Percentiles rank a stretch among this genome's conserved stretches.
Evolutionary conservation across 2,329 filamentous ascomycete species (phyloP).

Genomic region (Rugonectria rugulosa): DNA sequence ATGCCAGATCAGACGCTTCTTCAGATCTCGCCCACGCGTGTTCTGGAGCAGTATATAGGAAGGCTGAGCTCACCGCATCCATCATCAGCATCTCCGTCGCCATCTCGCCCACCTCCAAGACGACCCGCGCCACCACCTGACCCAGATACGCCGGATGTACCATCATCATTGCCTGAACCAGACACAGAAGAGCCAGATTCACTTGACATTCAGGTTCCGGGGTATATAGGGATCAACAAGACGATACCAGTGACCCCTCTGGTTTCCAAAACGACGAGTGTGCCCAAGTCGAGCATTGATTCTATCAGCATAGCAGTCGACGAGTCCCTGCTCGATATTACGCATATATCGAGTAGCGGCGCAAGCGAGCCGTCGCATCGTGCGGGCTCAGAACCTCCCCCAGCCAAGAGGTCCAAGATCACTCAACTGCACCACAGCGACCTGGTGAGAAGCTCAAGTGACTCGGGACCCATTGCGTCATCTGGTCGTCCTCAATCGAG

Average conservation of each 20-base stretch:
- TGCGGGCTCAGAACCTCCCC: conserved; percentile 43
- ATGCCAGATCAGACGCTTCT: conserved; percentile 43
- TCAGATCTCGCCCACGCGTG: conserved; percentile 55
- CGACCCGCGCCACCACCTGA: neutral
- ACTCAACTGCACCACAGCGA: conserved; percentile 22
- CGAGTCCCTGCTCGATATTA: conserved; percentile 35
- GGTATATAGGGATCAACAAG: conserved; percentile 13
- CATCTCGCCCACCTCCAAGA: conserved; percentile 19
- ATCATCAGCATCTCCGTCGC: conserved; percentile 27
- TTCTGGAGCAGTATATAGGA: conserved; percentile 59
- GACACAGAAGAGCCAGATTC: conserved; percentile 23
- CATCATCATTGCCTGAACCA: conserved; percentile 37
- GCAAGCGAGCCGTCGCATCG: conserved; percentile 32
- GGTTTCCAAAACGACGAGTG: neutral
- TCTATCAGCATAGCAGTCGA: conserved; percentile 19
- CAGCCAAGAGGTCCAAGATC: conserved; percentile 38
- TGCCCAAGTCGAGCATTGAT: conserved; percentile 5
- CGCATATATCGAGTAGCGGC: conserved; percentile 45
- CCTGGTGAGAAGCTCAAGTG: conserved; percentile 42
- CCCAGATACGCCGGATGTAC: conserved; percentile 20
- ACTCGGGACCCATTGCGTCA: conserved; percentile 34
- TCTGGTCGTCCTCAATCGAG: conserved; percentile 16
- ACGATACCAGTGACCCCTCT: conserved; percentile 39
- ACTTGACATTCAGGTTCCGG: neutral
- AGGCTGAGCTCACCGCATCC: conserved; percentile 33